Percentiles rank a stretch among this genome's conserved stretches.
Evolutionary conservation across 2,329 filamentous ascomycete species (phyloP).

Genomic region (Sporothrix luriei): DNA sequence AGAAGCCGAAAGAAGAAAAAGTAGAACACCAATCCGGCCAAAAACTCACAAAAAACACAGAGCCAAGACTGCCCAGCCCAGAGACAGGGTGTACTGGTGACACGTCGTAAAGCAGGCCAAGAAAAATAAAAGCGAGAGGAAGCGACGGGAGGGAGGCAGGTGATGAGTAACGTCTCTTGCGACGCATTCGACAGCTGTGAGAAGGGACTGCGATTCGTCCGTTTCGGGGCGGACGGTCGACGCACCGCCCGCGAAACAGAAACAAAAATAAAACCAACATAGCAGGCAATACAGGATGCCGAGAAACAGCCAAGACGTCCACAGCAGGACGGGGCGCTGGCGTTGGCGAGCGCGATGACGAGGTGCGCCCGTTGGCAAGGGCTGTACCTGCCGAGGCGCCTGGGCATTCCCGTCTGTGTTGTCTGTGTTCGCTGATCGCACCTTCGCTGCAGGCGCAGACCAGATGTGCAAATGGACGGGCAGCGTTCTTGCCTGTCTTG

Average conservation of each 20-base stretch:
- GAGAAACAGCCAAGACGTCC: constrained; percentile 25
- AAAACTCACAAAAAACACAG: neutral
- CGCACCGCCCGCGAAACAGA: constrained; percentile 10
- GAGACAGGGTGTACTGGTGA: constrained; percentile 10
- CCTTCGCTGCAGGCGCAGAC: constrained; percentile 4
- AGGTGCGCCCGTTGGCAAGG: neutral
- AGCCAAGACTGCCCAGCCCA: constrained; percentile 14
- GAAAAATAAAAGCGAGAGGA: constrained; percentile 3
- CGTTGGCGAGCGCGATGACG: neutral
- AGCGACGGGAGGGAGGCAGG: too few species aligned
- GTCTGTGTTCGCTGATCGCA: constrained; percentile 20
- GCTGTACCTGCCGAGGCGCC: constrained; percentile 28
- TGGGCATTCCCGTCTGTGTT: constrained; percentile 22
- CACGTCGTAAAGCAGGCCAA: constrained; percentile 21
- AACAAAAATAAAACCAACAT: too few species aligned
- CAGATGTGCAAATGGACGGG: neutral
- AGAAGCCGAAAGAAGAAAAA: constrained; percentile 22
- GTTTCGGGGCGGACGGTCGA: neutral
- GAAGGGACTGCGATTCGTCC: too few species aligned
- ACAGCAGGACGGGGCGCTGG: constrained; percentile 15
- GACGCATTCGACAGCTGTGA: neutral
- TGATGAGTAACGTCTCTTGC: neutral
- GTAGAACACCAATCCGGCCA: neutral
- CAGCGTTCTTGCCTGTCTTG: constrained; percentile 24
- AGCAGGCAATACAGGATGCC: too few species aligned